Evolutionary conservation across 495 filamentous ascomycete genomes (phyloP).

Genomic region (Lepidopterella palustris): DNA sequence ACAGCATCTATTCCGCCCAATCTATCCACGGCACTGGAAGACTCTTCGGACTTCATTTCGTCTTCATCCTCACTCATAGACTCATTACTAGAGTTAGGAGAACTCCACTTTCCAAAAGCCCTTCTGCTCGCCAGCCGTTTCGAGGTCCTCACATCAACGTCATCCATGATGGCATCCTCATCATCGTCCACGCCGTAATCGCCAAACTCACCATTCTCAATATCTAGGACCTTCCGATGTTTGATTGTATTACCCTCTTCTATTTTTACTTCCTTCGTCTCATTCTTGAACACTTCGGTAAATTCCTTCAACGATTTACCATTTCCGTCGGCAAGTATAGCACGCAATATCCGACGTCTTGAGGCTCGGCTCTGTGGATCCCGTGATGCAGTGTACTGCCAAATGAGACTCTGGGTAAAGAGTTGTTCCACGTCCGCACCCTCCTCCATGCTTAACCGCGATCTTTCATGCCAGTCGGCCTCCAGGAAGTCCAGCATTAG

Average conservation of each 20-base stretch:
- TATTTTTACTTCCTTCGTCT: constrained; percentile 45
- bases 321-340: constrained; percentile 60
- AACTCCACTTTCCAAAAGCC: background rate
- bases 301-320: constrained; percentile 47
- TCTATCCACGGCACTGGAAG: constrained; percentile 13
- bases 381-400: constrained; percentile 45
- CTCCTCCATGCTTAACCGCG: constrained; percentile 31
- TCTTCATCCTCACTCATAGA: constrained; percentile 4
- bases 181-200: constrained; percentile 53
- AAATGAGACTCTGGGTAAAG: constrained; percentile 44
- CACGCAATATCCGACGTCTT: constrained; percentile 50
- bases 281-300: constrained; percentile 53
- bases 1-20: constrained; percentile 41
- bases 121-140: background rate
- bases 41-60: background rate
- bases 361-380: constrained; percentile 36
- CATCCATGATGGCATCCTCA: constrained; percentile 38
- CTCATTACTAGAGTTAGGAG: background rate
- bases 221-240: constrained; percentile 45
- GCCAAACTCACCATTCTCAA: constrained; percentile 52
- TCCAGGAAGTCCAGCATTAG: constrained; percentile 74
- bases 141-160: constrained; percentile 28
- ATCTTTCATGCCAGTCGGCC: constrained; percentile 62
- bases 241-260: constrained; percentile 29
- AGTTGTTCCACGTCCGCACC: constrained; percentile 25